phyloP scores from a whole-genome alignment of 257 asterid species.

The Apocynum venetum region DNA sequence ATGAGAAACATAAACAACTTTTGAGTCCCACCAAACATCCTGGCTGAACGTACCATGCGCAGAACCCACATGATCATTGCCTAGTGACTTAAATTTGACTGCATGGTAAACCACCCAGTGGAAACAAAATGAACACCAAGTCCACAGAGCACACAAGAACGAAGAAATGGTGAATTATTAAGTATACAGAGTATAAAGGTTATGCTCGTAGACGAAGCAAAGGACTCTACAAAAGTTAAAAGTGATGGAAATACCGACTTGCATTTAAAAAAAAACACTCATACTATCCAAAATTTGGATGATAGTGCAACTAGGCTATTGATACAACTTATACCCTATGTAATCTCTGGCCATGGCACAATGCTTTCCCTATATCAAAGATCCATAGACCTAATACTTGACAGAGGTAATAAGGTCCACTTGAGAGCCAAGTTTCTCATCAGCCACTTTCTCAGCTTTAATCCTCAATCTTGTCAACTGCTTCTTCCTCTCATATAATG shows the following conservation, averaged over 20 bases:
- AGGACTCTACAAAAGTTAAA: not conserved
- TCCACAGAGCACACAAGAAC: not conserved
- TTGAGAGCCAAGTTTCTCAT: conserved; percentile 80
- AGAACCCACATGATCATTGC: too few species aligned
- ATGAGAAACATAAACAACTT: too few species aligned
- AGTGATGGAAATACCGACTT: not conserved
- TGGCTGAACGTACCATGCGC: too few species aligned
- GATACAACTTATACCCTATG: not conserved
- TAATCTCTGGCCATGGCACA: not conserved
- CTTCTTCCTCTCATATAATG: conserved; percentile 74
- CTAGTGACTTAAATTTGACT: too few species aligned
- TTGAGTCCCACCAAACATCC: too few species aligned
- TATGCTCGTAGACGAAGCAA: not conserved
- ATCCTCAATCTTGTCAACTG: conserved; percentile 61
- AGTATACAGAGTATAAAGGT: not conserved
- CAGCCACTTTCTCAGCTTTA: conserved; percentile 75
- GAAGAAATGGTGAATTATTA: not conserved
- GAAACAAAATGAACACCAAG: not conserved
- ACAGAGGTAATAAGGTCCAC: conserved; percentile 60
- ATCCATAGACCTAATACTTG: conserved; percentile 39
- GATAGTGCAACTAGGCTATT: conserved; percentile 6
- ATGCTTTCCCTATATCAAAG: not conserved
- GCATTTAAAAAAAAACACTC: conserved; percentile 1
- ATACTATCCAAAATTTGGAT: not conserved
- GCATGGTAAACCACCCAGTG: not conserved